Percentiles rank a stretch among this genome's conserved stretches.
Evolutionary conservation across 768 basidiomycete genomes (phyloP).

Genomic region (Filobasidium wieringae): DNA sequence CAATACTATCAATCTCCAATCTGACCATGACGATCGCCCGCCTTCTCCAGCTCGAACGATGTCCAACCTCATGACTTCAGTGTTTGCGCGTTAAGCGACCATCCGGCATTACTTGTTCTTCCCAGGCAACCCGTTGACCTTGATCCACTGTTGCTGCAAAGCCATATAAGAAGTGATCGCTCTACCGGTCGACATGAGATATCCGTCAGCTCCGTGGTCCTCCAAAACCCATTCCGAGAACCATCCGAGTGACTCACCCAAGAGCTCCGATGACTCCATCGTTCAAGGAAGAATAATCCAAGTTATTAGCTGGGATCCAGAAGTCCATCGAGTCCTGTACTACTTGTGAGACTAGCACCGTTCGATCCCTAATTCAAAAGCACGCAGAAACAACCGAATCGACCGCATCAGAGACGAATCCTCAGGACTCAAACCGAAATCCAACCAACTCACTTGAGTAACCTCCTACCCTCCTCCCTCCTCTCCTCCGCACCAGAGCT

Average conservation of each 20-base stretch:
- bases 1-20: too few relatives aligned
- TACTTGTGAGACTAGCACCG: slow-evolving; percentile 63
- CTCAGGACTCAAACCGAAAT: not conserved
- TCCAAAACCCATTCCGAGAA: not conserved
- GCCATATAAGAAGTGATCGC: slow-evolving; percentile 34
- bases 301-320: slow-evolving; percentile 75
- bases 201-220: not conserved
- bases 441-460: slow-evolving; percentile 38
- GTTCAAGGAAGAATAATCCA: slow-evolving; percentile 62
- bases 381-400: not conserved
- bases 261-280: slow-evolving; percentile 76
- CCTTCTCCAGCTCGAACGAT: too few relatives aligned
- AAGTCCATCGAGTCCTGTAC: slow-evolving; percentile 73
- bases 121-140: slow-evolving; percentile 19
- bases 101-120: not conserved
- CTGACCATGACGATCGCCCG: too few relatives aligned
- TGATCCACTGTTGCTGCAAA: slow-evolving; percentile 33
- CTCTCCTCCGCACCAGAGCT: slow-evolving; percentile 53
- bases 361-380: slow-evolving; percentile 43
- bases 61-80: too few relatives aligned
- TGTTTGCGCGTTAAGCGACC: too few relatives aligned
- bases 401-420: not conserved
- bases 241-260: slow-evolving; percentile 49
- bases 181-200: slow-evolving; percentile 11
- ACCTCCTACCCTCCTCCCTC: slow-evolving; percentile 52